phyloP scores from a whole-genome alignment of 345 rosid genomes.

The Diplotaxis tenuifolia region DNA sequence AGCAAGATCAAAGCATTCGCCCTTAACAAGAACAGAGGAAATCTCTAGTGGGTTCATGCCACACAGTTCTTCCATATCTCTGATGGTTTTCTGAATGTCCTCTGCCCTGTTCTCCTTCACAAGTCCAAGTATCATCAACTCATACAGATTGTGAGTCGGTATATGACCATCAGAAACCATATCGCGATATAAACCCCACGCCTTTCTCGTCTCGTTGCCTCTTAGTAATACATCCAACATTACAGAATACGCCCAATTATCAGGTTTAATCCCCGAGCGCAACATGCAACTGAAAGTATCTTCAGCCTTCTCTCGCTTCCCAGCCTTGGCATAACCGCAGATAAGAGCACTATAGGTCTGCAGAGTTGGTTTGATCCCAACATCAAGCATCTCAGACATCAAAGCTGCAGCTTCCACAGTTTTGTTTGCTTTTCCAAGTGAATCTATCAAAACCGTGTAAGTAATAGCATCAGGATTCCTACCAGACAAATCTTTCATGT shows the following conservation, averaged over 20 bases:
- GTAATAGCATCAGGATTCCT: conserved; percentile 83
- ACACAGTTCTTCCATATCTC: conserved; percentile 68
- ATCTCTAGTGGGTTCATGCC: conserved; percentile 60
- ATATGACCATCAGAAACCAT: conserved; percentile 61
- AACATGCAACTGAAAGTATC: conserved; percentile 72
- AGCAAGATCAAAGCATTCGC: conserved; percentile 82
- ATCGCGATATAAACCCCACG: conserved; percentile 56
- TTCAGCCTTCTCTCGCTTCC: conserved; percentile 75
- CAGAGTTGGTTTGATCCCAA: conserved; percentile 77
- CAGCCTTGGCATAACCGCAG: conserved; percentile 95
- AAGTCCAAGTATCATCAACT: conserved; percentile 54
- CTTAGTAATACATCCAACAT: conserved; percentile 81
- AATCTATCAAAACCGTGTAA: conserved; percentile 87
- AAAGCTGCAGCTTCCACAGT: conserved; percentile 66
- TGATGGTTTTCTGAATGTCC: conserved; percentile 57
- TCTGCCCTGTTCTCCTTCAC: conserved; percentile 51
- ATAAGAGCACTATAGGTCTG: conserved; percentile 90
- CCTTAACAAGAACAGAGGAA: conserved; percentile 75
- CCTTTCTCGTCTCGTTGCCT: conserved; percentile 58
- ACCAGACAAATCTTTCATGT: conserved; percentile 69
- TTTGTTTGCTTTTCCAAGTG: conserved; percentile 80
- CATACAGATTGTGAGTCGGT: conserved; percentile 59
- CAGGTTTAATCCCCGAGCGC: conserved; percentile 78
- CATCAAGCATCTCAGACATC: conserved; percentile 91
- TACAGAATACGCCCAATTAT: conserved; percentile 76